phyloP scores from a whole-genome alignment of 2,329 filamentous ascomycete genomes.

The Diaporthe caulivora region DNA sequence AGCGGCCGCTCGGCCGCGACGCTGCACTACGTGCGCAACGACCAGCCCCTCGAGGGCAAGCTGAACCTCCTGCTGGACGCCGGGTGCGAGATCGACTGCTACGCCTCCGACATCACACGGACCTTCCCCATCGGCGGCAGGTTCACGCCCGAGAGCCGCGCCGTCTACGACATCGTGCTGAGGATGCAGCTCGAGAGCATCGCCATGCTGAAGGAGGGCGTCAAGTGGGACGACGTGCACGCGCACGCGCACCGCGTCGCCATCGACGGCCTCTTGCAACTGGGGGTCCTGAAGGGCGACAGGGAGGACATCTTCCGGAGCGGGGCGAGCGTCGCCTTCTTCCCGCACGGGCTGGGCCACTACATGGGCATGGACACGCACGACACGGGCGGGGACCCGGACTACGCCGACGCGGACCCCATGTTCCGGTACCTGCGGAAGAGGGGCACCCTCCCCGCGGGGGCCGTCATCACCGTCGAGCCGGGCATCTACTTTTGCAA shows the following conservation, averaged over 20 bases:
- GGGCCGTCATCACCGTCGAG: conserved; percentile 93
- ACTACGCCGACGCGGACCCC: conserved; percentile 82
- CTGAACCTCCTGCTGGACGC: conserved; percentile 88
- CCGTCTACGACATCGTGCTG: conserved; percentile 86
- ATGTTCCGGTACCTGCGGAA: conserved; percentile 92
- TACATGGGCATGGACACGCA: conserved; percentile 95
- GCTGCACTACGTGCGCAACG: conserved; percentile 88
- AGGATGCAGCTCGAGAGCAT: conserved; percentile 89
- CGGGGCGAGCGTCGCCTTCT: conserved; percentile 89
- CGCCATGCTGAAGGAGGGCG: conserved; percentile 77
- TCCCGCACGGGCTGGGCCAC: conserved; percentile 74
- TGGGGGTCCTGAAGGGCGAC: conserved; percentile 80
- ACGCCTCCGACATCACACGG: conserved; percentile 69
- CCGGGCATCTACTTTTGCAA: conserved; percentile 94
- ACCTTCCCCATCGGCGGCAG: conserved; percentile 85
- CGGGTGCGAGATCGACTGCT: conserved; percentile 80
- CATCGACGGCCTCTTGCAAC: conserved; percentile 79
- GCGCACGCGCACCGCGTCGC: conserved; percentile 83
- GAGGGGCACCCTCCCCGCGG: conserved; percentile 78
- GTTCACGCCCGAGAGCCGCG: conserved; percentile 76
- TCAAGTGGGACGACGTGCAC: conserved; percentile 86
- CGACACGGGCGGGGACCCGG: conserved; percentile 83
- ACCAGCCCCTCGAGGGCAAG: conserved; percentile 76
- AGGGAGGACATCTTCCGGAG: conserved; percentile 80
- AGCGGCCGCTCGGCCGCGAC: conserved; percentile 84